phyloP scores from a whole-genome alignment of 352 stramenopile genomes.

The Phytophthora vignae region DNA sequence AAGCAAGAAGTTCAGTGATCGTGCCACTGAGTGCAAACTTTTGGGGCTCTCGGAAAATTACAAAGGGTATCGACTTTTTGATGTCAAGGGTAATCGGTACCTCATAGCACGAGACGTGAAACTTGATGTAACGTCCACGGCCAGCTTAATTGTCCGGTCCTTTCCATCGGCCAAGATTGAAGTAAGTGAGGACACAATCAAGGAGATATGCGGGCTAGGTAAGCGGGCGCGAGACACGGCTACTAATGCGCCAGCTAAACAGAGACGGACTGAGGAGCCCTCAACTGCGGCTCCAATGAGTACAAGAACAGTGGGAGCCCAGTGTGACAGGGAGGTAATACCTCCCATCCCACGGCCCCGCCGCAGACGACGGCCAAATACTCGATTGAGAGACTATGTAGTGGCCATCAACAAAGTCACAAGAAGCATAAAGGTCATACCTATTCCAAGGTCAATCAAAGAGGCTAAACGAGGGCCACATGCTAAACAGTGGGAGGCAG shows the following conservation, averaged over 20 bases:
- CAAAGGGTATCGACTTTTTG: not conserved
- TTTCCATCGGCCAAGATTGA: constrained; percentile 1
- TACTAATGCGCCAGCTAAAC: not conserved
- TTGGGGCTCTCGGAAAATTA: not conserved
- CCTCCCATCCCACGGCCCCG: not conserved
- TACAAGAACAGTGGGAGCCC: not conserved
- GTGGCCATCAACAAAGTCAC: not conserved
- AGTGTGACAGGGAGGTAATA: not conserved
- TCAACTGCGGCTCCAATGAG: not conserved
- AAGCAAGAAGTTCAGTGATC: not conserved
- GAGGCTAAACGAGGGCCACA: not conserved
- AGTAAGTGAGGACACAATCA: not conserved
- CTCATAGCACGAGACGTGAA: constrained; percentile 8
- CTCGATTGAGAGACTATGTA: not conserved
- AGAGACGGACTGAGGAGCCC: not conserved
- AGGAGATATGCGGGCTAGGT: not conserved
- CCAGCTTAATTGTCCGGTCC: not conserved
- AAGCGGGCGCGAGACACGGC: not conserved
- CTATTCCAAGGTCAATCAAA: not conserved
- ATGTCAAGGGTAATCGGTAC: constrained; percentile 17
- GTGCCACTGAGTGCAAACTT: not conserved
- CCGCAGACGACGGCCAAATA: not conserved
- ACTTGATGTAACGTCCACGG: not conserved
- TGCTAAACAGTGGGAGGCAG: too few species aligned
- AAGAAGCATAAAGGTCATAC: not conserved